A percentile compares a stretch with the other conserved stretches of the same genome.
Evolutionary conservation across 148 eudicot species (phyloP).

Genomic region (Suaeda aralocaspica): DNA sequence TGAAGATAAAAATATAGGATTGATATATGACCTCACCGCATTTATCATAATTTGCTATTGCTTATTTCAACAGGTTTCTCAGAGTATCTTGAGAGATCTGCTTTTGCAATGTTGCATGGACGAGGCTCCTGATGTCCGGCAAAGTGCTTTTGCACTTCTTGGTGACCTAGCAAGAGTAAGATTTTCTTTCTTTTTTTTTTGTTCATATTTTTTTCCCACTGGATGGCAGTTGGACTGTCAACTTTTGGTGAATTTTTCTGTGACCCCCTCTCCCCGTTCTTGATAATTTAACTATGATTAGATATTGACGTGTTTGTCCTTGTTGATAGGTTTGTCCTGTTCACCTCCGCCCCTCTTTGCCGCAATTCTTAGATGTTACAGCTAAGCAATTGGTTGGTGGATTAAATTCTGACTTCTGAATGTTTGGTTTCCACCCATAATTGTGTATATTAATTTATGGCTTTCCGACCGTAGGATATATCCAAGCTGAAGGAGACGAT

Average conservation of each 20-base stretch:
- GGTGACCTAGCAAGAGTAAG: conserved; percentile 96
- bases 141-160: conserved; percentile 97
- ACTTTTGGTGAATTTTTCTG: background rate
- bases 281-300: background rate
- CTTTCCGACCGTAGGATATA: conserved; percentile 43
- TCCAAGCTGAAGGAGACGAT: conserved; percentile 72
- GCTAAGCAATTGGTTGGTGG: conserved; percentile 81
- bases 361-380: conserved; percentile 81
- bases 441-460: conserved; percentile 7
- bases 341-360: conserved; percentile 68
- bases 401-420: background rate
- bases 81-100: conserved; percentile 76
- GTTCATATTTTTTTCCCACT: background rate
- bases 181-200: conserved; percentile 6
- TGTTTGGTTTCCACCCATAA: background rate
- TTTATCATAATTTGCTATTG: background rate
- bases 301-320: conserved; percentile 11
- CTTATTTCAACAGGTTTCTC: conserved; percentile 60
- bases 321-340: conserved; percentile 77
- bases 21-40: no score
- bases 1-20: no score
- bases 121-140: conserved; percentile 80
- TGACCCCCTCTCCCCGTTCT: background rate
- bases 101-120: conserved; percentile 96
- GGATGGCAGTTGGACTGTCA: background rate